Evolutionary conservation across 2,329 filamentous ascomycete species (phyloP).

Genomic region (Pyrenochaeta sp.): DNA sequence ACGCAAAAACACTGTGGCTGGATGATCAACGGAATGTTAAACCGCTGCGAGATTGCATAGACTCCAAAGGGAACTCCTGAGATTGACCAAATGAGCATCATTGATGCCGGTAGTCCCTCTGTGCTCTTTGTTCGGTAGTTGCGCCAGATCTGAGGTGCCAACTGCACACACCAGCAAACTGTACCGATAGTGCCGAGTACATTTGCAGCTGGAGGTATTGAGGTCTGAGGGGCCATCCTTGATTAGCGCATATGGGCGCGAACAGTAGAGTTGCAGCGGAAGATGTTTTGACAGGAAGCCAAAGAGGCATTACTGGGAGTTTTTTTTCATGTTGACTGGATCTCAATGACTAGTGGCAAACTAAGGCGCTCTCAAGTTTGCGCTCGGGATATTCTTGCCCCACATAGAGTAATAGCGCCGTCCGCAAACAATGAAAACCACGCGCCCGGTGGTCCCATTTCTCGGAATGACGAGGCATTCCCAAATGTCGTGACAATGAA

Average conservation of each 20-base stretch:
- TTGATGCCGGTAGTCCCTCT: constrained; percentile 69
- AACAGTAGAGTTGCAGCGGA: too few species aligned
- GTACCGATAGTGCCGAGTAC: constrained; percentile 67
- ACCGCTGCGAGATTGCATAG: constrained; percentile 62
- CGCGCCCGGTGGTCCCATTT: too few species aligned
- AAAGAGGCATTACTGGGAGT: too few species aligned
- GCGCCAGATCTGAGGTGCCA: constrained; percentile 65
- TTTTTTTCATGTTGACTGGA: neutral
- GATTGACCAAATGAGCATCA: constrained; percentile 75
- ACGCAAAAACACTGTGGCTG: constrained; percentile 61
- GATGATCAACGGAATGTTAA: constrained; percentile 52
- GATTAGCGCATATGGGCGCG: neutral
- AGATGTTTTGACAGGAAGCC: neutral
- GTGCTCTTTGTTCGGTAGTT: constrained; percentile 73
- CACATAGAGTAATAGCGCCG: neutral
- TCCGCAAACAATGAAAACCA: neutral
- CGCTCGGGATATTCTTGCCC: neutral
- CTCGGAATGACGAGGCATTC: too few species aligned
- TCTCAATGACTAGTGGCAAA: neutral
- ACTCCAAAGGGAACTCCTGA: constrained; percentile 72
- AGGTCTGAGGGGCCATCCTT: constrained; percentile 33
- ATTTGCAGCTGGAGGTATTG: constrained; percentile 62
- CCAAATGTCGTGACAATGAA: too few species aligned
- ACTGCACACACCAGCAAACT: constrained; percentile 49
- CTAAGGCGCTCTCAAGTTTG: too few species aligned